Percentiles rank a stretch among this genome's conserved stretches.
phyloP scores from a whole-genome alignment of 1,139 yeast genomes.

The Kodamaea arcana region DNA sequence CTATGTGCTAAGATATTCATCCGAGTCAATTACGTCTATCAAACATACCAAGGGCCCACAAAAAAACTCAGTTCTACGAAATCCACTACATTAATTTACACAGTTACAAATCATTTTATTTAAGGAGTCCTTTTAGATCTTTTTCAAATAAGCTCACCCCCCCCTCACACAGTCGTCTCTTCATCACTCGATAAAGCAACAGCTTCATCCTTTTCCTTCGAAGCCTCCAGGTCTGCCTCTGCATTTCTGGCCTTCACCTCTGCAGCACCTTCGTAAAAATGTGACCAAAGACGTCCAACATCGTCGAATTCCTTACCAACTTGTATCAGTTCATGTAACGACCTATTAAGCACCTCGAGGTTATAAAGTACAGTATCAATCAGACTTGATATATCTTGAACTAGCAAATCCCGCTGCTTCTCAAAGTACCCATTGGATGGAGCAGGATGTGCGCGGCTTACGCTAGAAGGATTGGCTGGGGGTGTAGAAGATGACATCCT shows the following conservation, averaged over 20 bases:
- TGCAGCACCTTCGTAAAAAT: constrained; percentile 36
- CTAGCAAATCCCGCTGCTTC: constrained; percentile 40
- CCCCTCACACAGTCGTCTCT: too few species aligned
- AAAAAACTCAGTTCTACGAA: too few species aligned
- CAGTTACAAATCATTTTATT: too few species aligned
- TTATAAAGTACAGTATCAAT: constrained; percentile 41
- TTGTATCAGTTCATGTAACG: constrained; percentile 39
- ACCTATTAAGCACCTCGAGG: constrained; percentile 38
- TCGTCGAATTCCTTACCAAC: constrained; percentile 47
- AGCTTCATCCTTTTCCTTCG: constrained; percentile 4
- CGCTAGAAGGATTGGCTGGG: constrained; percentile 1
- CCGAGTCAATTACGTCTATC: too few species aligned
- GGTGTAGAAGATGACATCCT: constrained; percentile 13
- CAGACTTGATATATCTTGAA: constrained; percentile 40
- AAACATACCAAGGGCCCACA: too few species aligned
- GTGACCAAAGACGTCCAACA: constrained; percentile 42
- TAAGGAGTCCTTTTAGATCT: too few species aligned
- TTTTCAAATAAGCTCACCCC: too few species aligned
- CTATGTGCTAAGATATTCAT: too few species aligned
- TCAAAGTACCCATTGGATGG: constrained; percentile 23
- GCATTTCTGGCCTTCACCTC: constrained; percentile 18
- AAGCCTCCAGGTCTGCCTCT: constrained; percentile 4
- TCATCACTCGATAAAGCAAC: constrained; percentile 10
- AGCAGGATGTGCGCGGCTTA: not conserved
- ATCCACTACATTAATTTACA: too few species aligned